Evolutionary conservation across 2,329 filamentous ascomycete genomes (phyloP).

Genomic region (Salinomyces thailandicus): DNA sequence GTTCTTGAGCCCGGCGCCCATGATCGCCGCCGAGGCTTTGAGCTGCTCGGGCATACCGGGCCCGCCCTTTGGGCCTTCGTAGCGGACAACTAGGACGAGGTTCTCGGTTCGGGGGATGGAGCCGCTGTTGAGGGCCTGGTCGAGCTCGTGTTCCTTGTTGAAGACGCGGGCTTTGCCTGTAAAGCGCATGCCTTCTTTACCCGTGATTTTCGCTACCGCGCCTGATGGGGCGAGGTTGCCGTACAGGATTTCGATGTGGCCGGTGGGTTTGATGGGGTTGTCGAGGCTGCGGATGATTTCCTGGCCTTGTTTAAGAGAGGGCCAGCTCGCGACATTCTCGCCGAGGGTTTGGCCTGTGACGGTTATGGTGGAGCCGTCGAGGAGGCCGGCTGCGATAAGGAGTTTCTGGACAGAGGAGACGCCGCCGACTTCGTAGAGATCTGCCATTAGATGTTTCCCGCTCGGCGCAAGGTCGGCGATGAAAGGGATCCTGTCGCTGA

Average conservation of each 20-base stretch:
- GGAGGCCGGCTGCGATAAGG: slow-evolving; percentile 61
- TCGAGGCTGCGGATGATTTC: slow-evolving; percentile 69
- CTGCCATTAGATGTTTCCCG: slow-evolving; percentile 78
- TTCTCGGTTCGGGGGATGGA: slow-evolving; percentile 46
- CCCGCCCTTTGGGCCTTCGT: slow-evolving; percentile 86
- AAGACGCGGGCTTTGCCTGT: slow-evolving; percentile 73
- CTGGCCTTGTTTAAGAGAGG: slow-evolving; percentile 62
- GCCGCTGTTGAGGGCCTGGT: slow-evolving; percentile 61
- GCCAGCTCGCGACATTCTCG: slow-evolving; percentile 68
- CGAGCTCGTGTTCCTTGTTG: slow-evolving; percentile 71
- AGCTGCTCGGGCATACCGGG: slow-evolving; percentile 96
- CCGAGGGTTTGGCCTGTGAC: slow-evolving; percentile 76
- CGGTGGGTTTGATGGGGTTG: slow-evolving; percentile 76
- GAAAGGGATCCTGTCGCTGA: slow-evolving; percentile 73
- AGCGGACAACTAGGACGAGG: slow-evolving; percentile 79
- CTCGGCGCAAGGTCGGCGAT: slow-evolving; percentile 76
- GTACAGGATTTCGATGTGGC: slow-evolving; percentile 77
- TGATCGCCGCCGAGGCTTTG: slow-evolving; percentile 77
- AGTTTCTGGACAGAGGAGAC: slow-evolving; percentile 79
- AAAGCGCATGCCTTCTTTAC: slow-evolving; percentile 81
- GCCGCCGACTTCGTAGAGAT: slow-evolving; percentile 76
- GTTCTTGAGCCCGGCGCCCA: slow-evolving; percentile 81
- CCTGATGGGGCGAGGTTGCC: slow-evolving; percentile 84
- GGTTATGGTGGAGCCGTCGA: slow-evolving; percentile 69
- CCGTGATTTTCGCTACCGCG: slow-evolving; percentile 91